Conservation (phyloP, 805 yeast species). For the Ogataea parapolymorpha region DNA sequence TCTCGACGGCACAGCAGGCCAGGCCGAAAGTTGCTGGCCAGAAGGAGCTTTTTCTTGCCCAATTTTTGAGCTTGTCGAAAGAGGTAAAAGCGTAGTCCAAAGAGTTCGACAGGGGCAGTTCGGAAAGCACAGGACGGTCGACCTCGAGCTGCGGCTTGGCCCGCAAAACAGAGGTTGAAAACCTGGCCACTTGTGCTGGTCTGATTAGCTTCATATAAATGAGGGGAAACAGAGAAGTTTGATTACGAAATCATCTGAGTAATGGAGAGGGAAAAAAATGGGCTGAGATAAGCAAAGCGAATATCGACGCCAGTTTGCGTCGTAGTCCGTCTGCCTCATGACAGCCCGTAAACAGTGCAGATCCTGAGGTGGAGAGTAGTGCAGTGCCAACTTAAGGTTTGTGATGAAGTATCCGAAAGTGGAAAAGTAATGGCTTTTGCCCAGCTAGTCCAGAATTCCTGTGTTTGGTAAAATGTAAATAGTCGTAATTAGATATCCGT, state of each 20-base stretch:
- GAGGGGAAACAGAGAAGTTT: conserved; percentile 4
- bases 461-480: not conserved
- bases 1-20: conserved; percentile 92
- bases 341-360: not conserved
- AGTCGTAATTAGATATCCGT: conserved; percentile 2
- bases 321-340: not conserved
- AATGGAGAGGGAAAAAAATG: not conserved
- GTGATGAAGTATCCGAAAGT: not conserved
- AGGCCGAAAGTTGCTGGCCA: conserved; percentile 93
- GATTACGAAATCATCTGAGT: conserved; percentile 1
- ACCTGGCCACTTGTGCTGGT: conserved; percentile 2
- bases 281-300: conserved; percentile 1
- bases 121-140: conserved; percentile 66
- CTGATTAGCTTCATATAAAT: conserved; percentile 1
- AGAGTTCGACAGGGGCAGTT: conserved; percentile 56
- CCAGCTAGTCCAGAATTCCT: not conserved
- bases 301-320: not conserved
- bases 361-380: not conserved
- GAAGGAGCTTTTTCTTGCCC: conserved; percentile 90
- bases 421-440: not conserved
- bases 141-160: conserved; percentile 43
- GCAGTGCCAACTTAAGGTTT: not conserved
- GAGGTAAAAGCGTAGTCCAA: conserved; percentile 81
- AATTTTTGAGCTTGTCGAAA: conserved; percentile 76
- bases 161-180: conserved; percentile 6